These are phyloP conservation scores for Orbilia javanica DNA, from an alignment of 2,329 filamentous ascomycete species.

Conservation along the genomic window DNA sequence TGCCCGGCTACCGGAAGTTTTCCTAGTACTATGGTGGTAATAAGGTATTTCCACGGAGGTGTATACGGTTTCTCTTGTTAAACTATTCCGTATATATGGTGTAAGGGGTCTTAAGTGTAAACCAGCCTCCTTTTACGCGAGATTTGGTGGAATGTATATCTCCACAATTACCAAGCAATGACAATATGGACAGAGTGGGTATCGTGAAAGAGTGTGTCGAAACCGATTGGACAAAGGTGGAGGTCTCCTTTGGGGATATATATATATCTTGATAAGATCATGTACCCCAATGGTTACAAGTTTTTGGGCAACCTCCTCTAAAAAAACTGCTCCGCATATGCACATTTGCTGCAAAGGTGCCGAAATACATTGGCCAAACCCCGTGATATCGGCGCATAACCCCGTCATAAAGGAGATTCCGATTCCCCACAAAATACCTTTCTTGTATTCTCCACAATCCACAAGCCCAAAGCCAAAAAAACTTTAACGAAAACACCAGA, in stretches of 20 bases:
- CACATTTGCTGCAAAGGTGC: conserved; percentile 1
- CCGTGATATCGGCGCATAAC: conserved; percentile 31
- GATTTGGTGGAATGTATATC: conserved; percentile 23
- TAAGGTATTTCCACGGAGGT: conserved; percentile 8
- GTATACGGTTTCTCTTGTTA: conserved; percentile 4
- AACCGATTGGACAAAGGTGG: conserved; percentile 13
- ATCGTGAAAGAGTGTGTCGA: conserved; percentile 25
- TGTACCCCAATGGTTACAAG: background rate
- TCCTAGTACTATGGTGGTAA: background rate
- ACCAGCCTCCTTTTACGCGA: conserved; percentile 21
- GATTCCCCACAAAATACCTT: conserved; percentile 45
- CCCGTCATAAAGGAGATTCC: conserved; percentile 12
- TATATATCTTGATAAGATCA: conserved; percentile 11
- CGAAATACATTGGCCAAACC: conserved; percentile 27
- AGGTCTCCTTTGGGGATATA: conserved; percentile 8
- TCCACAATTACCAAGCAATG: conserved; percentile 16
- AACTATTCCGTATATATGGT: conserved; percentile 15
- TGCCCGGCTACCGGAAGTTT: background rate
- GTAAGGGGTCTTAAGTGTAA: conserved; percentile 14
- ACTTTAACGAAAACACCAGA: conserved; percentile 14
- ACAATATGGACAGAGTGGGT: conserved; percentile 25
- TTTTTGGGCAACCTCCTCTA: background rate
- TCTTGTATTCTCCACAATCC: conserved; percentile 37
- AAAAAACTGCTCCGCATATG: background rate
- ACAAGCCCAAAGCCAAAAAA: conserved; percentile 14